phyloP scores from a whole-genome alignment of 2,329 filamentous ascomycete genomes.

The Trichoderma semiorbis region DNA sequence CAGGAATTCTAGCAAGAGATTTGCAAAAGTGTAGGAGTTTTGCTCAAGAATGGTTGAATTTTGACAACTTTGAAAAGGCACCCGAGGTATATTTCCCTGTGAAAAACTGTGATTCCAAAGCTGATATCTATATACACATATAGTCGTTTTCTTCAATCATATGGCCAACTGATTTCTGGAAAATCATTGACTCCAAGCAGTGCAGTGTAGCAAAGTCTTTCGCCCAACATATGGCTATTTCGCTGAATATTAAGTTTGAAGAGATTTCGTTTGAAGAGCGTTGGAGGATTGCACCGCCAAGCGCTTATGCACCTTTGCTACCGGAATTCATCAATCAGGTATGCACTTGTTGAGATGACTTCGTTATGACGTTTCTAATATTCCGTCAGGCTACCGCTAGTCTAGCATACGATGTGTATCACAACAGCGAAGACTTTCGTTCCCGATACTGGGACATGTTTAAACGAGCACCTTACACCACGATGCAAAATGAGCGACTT shows the following conservation, averaged over 20 bases:
- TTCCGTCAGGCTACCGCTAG: neutral
- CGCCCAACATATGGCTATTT: neutral
- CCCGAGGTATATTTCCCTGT: neutral
- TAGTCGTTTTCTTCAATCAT: neutral
- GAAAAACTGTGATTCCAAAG: rapidly evolving
- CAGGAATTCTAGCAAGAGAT: neutral
- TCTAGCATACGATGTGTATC: neutral
- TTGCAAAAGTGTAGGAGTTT: neutral
- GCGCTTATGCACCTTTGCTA: neutral
- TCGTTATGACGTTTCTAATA: neutral
- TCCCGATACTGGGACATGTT: neutral
- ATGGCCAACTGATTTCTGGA: neutral
- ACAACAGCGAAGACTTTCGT: neutral
- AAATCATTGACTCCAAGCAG: neutral
- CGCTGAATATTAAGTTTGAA: neutral
- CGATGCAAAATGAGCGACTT: neutral
- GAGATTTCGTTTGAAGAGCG: neutral
- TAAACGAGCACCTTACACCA: neutral
- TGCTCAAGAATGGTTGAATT: neutral
- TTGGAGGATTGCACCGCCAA: neutral
- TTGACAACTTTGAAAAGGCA: neutral
- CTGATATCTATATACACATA: neutral
- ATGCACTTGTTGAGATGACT: neutral
- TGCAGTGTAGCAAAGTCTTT: neutral
- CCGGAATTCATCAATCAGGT: neutral